Percentiles rank a stretch among this genome's conserved stretches.
Conservation (phyloP, 2,329 filamentous ascomycete genomes). For the Neonectria neomacrospora region DNA sequence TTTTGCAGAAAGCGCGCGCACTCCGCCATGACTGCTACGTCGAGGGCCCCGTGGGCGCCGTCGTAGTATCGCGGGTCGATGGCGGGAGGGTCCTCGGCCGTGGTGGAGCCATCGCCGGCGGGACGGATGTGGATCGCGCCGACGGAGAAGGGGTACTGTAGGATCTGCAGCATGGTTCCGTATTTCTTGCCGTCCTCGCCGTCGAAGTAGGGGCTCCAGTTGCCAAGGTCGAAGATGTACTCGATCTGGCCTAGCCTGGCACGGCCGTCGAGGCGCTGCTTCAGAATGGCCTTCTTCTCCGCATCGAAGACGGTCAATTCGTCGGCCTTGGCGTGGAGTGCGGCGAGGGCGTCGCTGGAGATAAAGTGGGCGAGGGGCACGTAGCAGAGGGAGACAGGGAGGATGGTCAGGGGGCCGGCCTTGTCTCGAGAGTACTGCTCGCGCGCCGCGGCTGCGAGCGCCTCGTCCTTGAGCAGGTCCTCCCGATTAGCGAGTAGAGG, state of each 20-base stretch:
- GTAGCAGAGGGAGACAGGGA: constrained; percentile 56
- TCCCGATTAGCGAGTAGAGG: constrained; percentile 53
- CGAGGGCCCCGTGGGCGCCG: constrained; percentile 52
- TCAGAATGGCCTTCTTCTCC: constrained; percentile 45
- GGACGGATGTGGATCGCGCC: constrained; percentile 59
- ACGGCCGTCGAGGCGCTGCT: constrained; percentile 47
- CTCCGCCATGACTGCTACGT: constrained; percentile 56
- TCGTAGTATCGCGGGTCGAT: constrained; percentile 58
- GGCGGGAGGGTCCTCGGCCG: constrained; percentile 44
- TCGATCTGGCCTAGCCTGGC: constrained; percentile 58
- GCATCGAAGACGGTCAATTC: constrained; percentile 32
- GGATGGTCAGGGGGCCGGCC: constrained; percentile 52
- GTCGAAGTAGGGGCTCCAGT: constrained; percentile 55
- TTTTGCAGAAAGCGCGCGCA: constrained; percentile 54
- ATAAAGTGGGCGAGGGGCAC: constrained; percentile 53
- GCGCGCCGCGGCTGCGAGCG: constrained; percentile 46
- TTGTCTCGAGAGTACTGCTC: constrained; percentile 47
- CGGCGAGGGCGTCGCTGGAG: constrained; percentile 35
- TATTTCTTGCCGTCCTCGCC: constrained; percentile 55
- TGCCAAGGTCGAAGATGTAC: constrained; percentile 61
- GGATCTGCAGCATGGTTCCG: constrained; percentile 59
- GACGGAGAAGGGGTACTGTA: constrained; percentile 63
- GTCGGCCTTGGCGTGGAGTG: constrained; percentile 36
- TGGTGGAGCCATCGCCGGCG: constrained; percentile 16
- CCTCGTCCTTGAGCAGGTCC: constrained; percentile 49